Conservation (phyloP, 164 flowering plant species). For the Protea cynaroides region DNA sequence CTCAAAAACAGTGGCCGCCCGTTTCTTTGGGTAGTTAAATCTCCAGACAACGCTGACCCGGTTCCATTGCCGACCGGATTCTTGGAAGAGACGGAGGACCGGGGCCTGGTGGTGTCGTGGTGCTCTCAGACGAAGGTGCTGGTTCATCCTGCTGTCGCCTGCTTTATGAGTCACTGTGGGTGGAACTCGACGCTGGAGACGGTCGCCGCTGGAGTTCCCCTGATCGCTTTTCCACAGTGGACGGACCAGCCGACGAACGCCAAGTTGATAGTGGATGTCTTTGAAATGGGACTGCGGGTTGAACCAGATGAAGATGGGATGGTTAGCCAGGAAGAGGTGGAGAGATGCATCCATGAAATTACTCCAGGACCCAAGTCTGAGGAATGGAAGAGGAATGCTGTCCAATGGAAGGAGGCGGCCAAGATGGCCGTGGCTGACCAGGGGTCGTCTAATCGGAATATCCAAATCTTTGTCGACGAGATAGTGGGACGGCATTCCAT, state of each 20-base stretch:
- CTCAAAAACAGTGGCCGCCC: constrained; percentile 11
- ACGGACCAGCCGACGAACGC: constrained; percentile 22
- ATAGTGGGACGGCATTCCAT: neutral
- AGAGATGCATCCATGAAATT: constrained; percentile 16
- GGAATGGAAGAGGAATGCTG: constrained; percentile 14
- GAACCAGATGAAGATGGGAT: constrained; percentile 2
- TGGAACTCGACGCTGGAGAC: constrained; percentile 30
- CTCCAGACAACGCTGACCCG: neutral
- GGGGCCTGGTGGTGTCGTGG: constrained; percentile 24
- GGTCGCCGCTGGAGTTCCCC: constrained; percentile 14
- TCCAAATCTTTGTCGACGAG: constrained; percentile 5
- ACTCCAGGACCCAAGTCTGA: constrained; percentile 9
- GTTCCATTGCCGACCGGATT: constrained; percentile 10
- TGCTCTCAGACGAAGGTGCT: constrained; percentile 15
- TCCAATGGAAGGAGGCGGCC: constrained; percentile 14
- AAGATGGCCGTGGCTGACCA: constrained; percentile 9
- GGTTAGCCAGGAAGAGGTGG: constrained; percentile 9
- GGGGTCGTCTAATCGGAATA: constrained; percentile 15
- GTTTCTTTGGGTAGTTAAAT: constrained; percentile 31
- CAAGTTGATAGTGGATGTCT: constrained; percentile 16
- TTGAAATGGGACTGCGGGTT: constrained; percentile 10
- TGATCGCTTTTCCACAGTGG: constrained; percentile 22
- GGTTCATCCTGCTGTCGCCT: constrained; percentile 10
- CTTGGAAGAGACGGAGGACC: constrained; percentile 15
- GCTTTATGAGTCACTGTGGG: constrained; percentile 29